A percentile compares a stretch with the other conserved stretches of the same genome.
Evolutionary conservation across 371 early-diverging fungal species (phyloP).

Genomic region (Coemansia sp.): DNA sequence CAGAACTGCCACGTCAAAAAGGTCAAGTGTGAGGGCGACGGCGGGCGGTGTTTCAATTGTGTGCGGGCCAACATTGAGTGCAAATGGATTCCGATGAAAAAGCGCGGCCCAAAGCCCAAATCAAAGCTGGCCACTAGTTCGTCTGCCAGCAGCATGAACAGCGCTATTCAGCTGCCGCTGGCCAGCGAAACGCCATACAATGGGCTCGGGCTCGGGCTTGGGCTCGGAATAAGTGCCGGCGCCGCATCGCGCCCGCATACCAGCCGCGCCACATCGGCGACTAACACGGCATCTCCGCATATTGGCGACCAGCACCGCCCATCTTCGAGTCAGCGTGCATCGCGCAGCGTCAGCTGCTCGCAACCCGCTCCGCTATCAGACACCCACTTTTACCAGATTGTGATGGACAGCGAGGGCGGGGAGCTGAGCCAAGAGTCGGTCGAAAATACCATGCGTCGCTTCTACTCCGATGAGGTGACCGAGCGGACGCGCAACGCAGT

Average conservation of each 20-base stretch:
- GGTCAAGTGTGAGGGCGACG: conserved; percentile 34
- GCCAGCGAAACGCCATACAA: not conserved
- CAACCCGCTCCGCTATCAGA: not conserved
- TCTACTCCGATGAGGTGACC: conserved; percentile 36
- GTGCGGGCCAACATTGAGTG: conserved; percentile 26
- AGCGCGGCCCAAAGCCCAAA: conserved; percentile 45
- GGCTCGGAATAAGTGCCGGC: not conserved
- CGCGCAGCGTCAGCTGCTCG: conserved; percentile 1
- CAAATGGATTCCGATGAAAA: conserved; percentile 43
- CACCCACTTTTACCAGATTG: conserved; percentile 4
- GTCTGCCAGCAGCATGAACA: conserved; percentile 4
- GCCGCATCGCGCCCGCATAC: conserved; percentile 1
- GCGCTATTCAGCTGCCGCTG: conserved; percentile 3
- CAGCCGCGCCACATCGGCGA: conserved; percentile 7
- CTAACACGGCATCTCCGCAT: conserved; percentile 5
- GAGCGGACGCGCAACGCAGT: conserved; percentile 35
- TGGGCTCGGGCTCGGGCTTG: conserved; percentile 7
- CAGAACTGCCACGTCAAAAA: conserved; percentile 41
- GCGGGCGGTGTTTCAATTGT: conserved; percentile 30
- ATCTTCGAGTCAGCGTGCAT: too few relatives aligned
- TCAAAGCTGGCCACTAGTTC: not conserved
- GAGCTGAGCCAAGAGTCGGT: not conserved
- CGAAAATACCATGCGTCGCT: conserved; percentile 27
- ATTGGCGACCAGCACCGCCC: not conserved
- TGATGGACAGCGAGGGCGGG: not conserved